A percentile compares a stretch with the other conserved stretches of the same genome.
Evolutionary conservation across 176 grass and related monocot species (phyloP).

Genomic region (Aegilops longissima): DNA sequence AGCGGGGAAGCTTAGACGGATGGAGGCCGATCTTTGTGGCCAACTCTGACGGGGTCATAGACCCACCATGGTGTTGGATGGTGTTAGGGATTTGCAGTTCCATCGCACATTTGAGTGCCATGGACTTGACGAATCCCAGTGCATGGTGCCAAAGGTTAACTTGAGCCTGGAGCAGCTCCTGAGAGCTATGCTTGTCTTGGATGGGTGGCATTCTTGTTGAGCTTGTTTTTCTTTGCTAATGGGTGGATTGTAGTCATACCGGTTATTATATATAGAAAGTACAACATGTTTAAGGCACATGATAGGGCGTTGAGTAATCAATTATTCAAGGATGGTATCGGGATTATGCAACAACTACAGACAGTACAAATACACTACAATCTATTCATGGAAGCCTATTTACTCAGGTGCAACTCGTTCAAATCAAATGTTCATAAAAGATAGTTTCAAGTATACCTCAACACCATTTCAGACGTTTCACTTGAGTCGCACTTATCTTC

Average conservation of each 20-base stretch:
- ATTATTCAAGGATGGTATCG: neutral
- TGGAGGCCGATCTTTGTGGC: constrained; percentile 13
- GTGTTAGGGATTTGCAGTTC: constrained; percentile 43
- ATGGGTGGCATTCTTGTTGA: neutral
- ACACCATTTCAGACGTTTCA: neutral
- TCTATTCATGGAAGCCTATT: no score
- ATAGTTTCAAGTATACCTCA: neutral
- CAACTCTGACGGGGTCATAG: constrained; percentile 26
- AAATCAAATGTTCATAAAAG: neutral
- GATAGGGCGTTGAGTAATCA: neutral
- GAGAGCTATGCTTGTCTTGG: neutral
- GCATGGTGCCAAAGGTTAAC: constrained; percentile 36
- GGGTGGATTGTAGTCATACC: neutral
- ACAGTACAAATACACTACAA: no score
- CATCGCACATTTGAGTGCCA: constrained; percentile 47
- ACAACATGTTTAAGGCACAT: neutral
- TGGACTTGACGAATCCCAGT: constrained; percentile 35
- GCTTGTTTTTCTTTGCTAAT: neutral
- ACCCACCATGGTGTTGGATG: constrained; percentile 36
- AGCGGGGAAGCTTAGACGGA: neutral
- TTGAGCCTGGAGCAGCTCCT: constrained; percentile 34
- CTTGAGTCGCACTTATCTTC: neutral
- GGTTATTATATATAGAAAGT: constrained; percentile 2
- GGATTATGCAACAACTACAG: neutral
- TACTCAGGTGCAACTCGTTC: neutral